These are phyloP conservation scores for Pelargonium myrrhifolium DNA, from an alignment of 441 rosid species.

Conservation along the genomic window DNA sequence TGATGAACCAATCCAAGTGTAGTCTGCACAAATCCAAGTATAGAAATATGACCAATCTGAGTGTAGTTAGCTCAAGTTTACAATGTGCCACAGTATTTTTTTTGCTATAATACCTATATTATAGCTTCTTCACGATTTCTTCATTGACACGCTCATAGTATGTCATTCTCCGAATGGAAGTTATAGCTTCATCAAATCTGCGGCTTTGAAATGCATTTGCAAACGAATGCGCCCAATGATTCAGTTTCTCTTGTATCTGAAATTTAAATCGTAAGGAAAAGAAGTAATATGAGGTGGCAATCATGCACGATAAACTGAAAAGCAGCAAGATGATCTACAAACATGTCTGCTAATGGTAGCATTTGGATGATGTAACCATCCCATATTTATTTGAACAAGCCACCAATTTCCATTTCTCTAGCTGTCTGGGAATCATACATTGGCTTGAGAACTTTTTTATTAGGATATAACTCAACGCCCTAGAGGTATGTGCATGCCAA, in stretches of 20 bases:
- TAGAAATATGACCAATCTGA: background rate
- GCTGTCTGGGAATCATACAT: background rate
- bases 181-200: constrained; percentile 58
- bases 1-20: background rate
- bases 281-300: background rate
- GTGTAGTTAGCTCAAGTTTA: background rate
- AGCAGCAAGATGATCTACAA: background rate
- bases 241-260: constrained; percentile 64
- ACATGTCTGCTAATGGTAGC: background rate
- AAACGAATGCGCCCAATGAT: constrained; percentile 53
- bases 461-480: background rate
- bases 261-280: constrained; percentile 11
- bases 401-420: background rate
- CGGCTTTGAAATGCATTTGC: constrained; percentile 43
- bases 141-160: constrained; percentile 71
- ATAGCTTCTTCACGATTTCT: constrained; percentile 76
- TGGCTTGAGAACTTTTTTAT: background rate
- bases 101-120: constrained; percentile 23
- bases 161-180: constrained; percentile 74
- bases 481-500: background rate
- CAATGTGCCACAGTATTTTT: background rate
- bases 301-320: background rate
- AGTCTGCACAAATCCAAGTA: background rate
- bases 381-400: background rate
- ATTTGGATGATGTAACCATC: too few relatives aligned